Conservation (phyloP, 2,329 filamentous ascomycete genomes). For the Gnomoniopsis sp. region DNA sequence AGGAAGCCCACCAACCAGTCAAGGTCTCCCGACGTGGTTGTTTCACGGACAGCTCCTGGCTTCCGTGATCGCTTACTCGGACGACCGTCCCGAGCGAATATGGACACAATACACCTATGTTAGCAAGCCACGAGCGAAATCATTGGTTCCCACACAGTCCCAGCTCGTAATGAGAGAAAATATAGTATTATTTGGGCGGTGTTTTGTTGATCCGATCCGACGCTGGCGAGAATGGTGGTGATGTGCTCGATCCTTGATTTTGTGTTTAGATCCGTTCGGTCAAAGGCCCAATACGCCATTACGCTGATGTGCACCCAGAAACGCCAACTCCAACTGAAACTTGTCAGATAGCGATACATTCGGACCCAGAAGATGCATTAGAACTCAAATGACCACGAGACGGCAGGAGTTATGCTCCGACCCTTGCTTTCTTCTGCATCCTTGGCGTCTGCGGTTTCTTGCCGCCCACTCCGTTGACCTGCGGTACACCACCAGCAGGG, state of each 20-base stretch:
- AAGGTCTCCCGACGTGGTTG: not conserved
- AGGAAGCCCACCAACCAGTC: not conserved
- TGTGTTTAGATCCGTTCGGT: not conserved
- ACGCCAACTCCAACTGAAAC: slow-evolving; percentile 13
- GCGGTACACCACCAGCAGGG: slow-evolving; percentile 35
- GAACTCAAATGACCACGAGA: not conserved
- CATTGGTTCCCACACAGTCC: not conserved
- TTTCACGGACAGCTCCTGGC: not conserved
- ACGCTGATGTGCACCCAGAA: slow-evolving; percentile 11
- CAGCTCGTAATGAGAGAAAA: not conserved
- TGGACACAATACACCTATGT: not conserved
- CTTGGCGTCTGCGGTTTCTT: slow-evolving; percentile 55
- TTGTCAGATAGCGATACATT: not conserved
- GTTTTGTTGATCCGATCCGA: not conserved
- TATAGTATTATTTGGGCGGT: not conserved
- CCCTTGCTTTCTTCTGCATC: slow-evolving; percentile 53
- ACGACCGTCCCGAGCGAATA: not conserved
- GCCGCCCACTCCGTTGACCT: slow-evolving; percentile 50
- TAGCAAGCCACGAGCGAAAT: not conserved
- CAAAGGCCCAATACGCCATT: not conserved
- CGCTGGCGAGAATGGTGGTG: not conserved
- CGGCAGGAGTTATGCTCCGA: slow-evolving; percentile 25
- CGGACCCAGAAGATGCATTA: not conserved
- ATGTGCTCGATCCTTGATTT: not conserved
- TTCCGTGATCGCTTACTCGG: not conserved